Base-by-base conservation (phyloP, 306 rosid genomes). In the Crotalaria pallida region DNA sequence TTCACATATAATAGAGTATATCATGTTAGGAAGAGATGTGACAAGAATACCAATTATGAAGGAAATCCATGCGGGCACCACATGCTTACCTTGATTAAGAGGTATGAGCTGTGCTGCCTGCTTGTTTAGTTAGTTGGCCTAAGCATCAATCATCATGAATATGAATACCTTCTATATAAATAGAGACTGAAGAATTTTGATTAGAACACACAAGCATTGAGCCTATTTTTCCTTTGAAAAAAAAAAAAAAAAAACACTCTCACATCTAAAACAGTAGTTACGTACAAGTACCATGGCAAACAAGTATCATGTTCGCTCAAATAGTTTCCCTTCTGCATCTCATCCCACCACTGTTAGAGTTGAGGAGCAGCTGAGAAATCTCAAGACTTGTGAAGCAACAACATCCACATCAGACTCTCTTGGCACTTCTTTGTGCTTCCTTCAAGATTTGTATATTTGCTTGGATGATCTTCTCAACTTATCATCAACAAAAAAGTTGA, bases 291-390 rank as follows among this genome's bases (percentile, higher is more conserved):
- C n/a, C 15, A 87, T 87, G 94, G 87, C 84, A 36, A 17, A 48
- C 64, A 83, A 62, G 9, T 73, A 48, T 68, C 83, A 79, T 19
- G 75, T 71, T 57, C 81, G 96, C 16, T 92, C 88, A 18, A 71
- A 83, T 0, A 88, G 98, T 80, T 67, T 88, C 6, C 96, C 98
- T 65, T 62, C 84, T 57, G 82, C 72, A 64, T 85, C 96, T 47
- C 98, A 83, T 76, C 91, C 96, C 0, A 69, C 60, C 73, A 61
- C 87, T 10, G 8, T 48, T 0, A 84, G 81, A 45, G 69, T 83
- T 4, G 88, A 89, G 49, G 83, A 89, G 15, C 77, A 86, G 65
- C 78, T 89, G 7, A 69, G 8, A 70, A 83, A 81, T 48, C 58
- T 86, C 58, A 80, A 63, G 68, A 38, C 69, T 21, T 75, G 84